These are phyloP conservation scores for Pestalotiopsis sp. DNA, from an alignment of 2,329 filamentous ascomycete genomes.

Conservation along the genomic window DNA sequence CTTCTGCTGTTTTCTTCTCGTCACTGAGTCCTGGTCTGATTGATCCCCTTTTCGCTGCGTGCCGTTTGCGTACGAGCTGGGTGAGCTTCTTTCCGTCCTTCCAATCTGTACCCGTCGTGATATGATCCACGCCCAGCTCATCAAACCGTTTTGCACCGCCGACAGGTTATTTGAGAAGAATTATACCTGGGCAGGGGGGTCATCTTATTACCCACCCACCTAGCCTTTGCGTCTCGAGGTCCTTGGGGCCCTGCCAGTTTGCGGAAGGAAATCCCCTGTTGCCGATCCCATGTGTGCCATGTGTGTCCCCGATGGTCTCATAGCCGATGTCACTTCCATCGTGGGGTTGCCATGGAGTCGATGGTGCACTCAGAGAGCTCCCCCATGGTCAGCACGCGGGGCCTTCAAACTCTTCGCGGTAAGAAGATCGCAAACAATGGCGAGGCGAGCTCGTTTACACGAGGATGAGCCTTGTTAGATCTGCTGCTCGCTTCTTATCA, in stretches of 20 bases:
- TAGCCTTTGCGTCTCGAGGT: background rate
- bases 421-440: background rate
- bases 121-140: background rate
- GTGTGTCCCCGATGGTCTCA: background rate
- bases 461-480: constrained; percentile 1
- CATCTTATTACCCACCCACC: background rate
- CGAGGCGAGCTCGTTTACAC: background rate
- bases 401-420: background rate
- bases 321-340: constrained; percentile 6
- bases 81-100: background rate
- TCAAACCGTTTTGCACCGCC: background rate
- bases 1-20: background rate
- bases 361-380: background rate
- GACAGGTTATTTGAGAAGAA: background rate
- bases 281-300: background rate
- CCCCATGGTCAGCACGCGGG: background rate
- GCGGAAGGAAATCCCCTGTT: background rate
- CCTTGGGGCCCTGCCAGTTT: background rate
- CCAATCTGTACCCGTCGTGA: background rate
- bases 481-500: background rate
- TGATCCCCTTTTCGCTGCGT: background rate
- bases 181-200: background rate
- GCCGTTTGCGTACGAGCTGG: background rate
- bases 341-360: constrained; percentile 1
- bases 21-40: background rate